phyloP scores from a whole-genome alignment of 352 stramenopile genomes.

The Blastocystis sp. region DNA sequence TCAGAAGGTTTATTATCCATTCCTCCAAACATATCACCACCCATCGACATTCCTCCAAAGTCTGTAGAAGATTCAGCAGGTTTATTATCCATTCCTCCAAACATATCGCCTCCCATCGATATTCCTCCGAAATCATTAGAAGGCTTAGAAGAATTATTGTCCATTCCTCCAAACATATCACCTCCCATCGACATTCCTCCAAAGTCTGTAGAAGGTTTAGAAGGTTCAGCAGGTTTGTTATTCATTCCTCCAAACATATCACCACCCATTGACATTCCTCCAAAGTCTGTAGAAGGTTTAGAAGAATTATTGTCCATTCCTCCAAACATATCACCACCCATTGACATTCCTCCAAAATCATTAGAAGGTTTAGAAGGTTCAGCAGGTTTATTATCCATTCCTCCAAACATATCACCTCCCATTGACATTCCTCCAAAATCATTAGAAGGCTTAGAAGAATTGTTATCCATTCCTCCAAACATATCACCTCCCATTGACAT shows the following conservation, averaged over 20 bases:
- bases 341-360: neutral
- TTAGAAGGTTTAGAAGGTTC: neutral
- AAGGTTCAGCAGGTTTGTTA: neutral
- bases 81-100: conserved; percentile 5
- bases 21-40: conserved; percentile 49
- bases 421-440: too few relatives aligned
- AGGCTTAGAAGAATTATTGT: neutral
- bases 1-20: neutral
- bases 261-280: neutral
- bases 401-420: too few relatives aligned
- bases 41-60: neutral
- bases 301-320: neutral
- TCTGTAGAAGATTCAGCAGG: neutral
- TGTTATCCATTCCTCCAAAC: conserved; percentile 57
- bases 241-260: conserved; percentile 49
- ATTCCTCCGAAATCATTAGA: conserved; percentile 20
- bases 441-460: neutral
- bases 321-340: conserved; percentile 49
- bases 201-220: neutral
- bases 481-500: conserved; percentile 37
- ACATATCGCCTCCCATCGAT: conserved; percentile 51
- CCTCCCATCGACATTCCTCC: conserved; percentile 17
- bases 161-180: conserved; percentile 60
- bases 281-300: neutral
- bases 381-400: conserved; percentile 7